phyloP scores from a whole-genome alignment of 2,329 filamentous ascomycete species.

The Fusarium irregulare region DNA sequence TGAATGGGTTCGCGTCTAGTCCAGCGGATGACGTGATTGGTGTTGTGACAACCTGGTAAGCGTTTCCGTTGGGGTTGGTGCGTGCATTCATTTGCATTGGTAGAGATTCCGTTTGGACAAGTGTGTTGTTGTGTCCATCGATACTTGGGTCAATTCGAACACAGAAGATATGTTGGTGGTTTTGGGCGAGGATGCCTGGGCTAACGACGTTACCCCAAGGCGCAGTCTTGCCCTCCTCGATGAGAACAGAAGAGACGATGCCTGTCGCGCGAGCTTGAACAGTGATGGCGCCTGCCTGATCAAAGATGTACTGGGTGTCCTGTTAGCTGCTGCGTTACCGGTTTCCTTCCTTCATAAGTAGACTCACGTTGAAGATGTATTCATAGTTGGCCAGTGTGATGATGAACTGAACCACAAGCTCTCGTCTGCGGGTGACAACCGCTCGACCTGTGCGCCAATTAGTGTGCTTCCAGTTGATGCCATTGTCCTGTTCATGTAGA shows the following conservation, averaged over 20 bases:
- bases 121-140: slow-evolving; percentile 68
- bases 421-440: slow-evolving; percentile 68
- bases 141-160: slow-evolving; percentile 73
- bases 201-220: slow-evolving; percentile 71
- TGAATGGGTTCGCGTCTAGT: slow-evolving; percentile 61
- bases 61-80: slow-evolving; percentile 63
- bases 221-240: slow-evolving; percentile 64
- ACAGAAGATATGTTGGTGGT: slow-evolving; percentile 78
- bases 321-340: background rate
- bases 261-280: slow-evolving; percentile 75
- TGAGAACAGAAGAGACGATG: slow-evolving; percentile 70
- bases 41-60: slow-evolving; percentile 57
- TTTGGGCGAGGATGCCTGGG: slow-evolving; percentile 72
- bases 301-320: slow-evolving; percentile 59
- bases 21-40: slow-evolving; percentile 57
- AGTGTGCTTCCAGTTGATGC: slow-evolving; percentile 78
- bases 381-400: slow-evolving; percentile 79
- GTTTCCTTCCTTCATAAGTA: fast-evolving
- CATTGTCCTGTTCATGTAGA: slow-evolving; percentile 77
- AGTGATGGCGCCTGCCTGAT: slow-evolving; percentile 70
- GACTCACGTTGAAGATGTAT: slow-evolving; percentile 59
- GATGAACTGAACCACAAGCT: slow-evolving; percentile 75
- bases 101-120: slow-evolving; percentile 56
- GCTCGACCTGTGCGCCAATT: slow-evolving; percentile 72
- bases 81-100: slow-evolving; percentile 56